Conservation (phyloP, 2,329 filamentous ascomycete genomes). For the Arthroderma sp. region DNA sequence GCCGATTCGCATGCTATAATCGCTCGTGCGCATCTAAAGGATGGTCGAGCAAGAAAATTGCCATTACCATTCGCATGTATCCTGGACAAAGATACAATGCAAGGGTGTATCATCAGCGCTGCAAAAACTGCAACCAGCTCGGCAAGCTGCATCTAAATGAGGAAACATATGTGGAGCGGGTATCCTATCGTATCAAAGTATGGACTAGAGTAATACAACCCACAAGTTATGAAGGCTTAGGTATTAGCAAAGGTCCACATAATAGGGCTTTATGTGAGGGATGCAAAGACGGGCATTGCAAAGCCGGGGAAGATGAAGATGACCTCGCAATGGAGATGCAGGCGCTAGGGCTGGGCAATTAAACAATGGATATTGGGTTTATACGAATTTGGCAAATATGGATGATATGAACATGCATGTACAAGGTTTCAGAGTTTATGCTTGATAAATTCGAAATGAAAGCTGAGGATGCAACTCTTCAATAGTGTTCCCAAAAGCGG, state of each 20-base stretch:
- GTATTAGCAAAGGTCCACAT: slow-evolving; percentile 16
- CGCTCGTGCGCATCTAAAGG: slow-evolving; percentile 16
- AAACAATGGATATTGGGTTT: no score
- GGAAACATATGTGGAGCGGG: slow-evolving; percentile 29
- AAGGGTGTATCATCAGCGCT: slow-evolving; percentile 32
- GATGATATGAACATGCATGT: no score
- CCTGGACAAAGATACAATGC: slow-evolving; percentile 28
- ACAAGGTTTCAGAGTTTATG: no score
- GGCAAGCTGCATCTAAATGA: slow-evolving; percentile 23
- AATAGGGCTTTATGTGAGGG: slow-evolving; percentile 19
- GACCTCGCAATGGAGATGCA: no score
- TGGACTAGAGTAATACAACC: slow-evolving; percentile 23
- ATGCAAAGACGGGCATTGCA: slow-evolving; percentile 20
- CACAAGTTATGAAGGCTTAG: slow-evolving; percentile 10
- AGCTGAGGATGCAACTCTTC: no score
- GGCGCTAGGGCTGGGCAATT: no score
- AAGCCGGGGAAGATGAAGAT: no score
- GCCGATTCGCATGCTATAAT: slow-evolving; percentile 28
- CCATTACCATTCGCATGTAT: slow-evolving; percentile 33
- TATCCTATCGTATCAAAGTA: slow-evolving; percentile 31
- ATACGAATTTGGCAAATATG: no score
- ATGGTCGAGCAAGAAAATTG: slow-evolving; percentile 31
- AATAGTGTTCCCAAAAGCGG: no score
- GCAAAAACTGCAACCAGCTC: slow-evolving; percentile 23
- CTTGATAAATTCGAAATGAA: no score